Percentiles rank a stretch among this genome's conserved stretches.
phyloP scores from a whole-genome alignment of 73 alveolate species.

The Paramecium octaurelia region DNA sequence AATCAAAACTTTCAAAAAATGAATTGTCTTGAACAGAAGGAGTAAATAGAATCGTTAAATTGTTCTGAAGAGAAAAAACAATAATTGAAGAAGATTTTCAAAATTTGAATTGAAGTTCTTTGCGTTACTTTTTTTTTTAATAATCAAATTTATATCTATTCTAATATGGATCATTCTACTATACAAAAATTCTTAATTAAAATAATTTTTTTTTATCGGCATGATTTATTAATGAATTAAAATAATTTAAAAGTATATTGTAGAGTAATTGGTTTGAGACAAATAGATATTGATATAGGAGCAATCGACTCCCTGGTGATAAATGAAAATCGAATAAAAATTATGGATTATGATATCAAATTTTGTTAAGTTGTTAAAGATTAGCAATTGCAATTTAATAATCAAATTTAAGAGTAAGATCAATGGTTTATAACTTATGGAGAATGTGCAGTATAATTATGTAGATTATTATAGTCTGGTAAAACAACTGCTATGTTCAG shows the following conservation, averaged over 20 bases:
- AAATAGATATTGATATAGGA: background rate
- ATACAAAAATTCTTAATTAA: background rate
- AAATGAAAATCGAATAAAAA: background rate
- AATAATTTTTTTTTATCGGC: background rate
- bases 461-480: background rate
- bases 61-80: background rate
- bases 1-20: background rate
- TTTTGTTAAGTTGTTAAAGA: background rate
- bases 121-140: no score
- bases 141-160: no score
- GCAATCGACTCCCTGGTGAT: background rate
- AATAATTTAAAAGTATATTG: background rate
- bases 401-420: background rate
- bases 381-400: background rate
- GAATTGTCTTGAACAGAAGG: background rate
- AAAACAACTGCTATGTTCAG: background rate
- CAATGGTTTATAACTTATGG: background rate
- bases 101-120: background rate
- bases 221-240: background rate
- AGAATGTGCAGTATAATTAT: background rate
- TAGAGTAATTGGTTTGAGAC: background rate
- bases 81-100: background rate
- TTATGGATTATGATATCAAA: background rate
- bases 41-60: background rate
- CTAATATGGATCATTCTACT: background rate